A percentile compares a stretch with the other conserved stretches of the same genome.
Evolutionary conservation across 805 yeast genomes (phyloP).

Genomic region (Clavispora carvajalis): DNA sequence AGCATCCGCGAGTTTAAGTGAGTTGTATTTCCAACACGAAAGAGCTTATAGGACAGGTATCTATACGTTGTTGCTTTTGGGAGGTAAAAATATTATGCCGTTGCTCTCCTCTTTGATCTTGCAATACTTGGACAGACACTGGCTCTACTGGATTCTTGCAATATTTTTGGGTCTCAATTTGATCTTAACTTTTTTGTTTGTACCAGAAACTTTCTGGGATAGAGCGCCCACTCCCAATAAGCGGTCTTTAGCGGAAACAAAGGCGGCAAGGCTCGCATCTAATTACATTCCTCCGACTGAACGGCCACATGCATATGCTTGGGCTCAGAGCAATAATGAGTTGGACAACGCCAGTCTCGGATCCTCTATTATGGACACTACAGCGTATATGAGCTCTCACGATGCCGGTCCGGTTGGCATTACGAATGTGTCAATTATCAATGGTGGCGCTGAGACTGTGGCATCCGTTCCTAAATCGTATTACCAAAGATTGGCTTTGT

Average conservation of each 20-base stretch:
- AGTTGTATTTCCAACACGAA: conserved; percentile 56
- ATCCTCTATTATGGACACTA: conserved; percentile 10
- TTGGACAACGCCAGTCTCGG: conserved; percentile 12
- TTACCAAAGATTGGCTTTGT: conserved; percentile 32
- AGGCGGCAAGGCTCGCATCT: conserved; percentile 36
- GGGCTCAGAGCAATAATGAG: conserved; percentile 12
- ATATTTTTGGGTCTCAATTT: conserved; percentile 46
- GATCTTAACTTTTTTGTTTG: conserved; percentile 44
- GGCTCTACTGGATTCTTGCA: conserved; percentile 58
- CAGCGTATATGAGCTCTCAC: background rate
- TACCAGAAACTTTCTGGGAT: conserved; percentile 64
- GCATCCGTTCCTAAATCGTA: conserved; percentile 14
- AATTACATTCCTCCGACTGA: conserved; percentile 20
- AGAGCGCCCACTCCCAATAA: conserved; percentile 47
- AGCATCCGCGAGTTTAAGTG: conserved; percentile 57
- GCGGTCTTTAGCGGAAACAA: conserved; percentile 43
- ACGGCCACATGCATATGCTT: conserved; percentile 29
- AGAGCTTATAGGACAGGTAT: conserved; percentile 56
- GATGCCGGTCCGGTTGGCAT: background rate
- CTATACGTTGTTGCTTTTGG: conserved; percentile 52
- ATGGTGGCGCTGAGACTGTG: background rate
- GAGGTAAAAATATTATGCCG: conserved; percentile 58
- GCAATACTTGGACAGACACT: conserved; percentile 45
- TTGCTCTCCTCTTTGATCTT: conserved; percentile 51
- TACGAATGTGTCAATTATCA: background rate